Percentiles rank a stretch among this genome's conserved stretches.
These are phyloP conservation scores for Gentiana straminea DNA, from an alignment of 257 asterid species.

Conservation along the genomic window DNA sequence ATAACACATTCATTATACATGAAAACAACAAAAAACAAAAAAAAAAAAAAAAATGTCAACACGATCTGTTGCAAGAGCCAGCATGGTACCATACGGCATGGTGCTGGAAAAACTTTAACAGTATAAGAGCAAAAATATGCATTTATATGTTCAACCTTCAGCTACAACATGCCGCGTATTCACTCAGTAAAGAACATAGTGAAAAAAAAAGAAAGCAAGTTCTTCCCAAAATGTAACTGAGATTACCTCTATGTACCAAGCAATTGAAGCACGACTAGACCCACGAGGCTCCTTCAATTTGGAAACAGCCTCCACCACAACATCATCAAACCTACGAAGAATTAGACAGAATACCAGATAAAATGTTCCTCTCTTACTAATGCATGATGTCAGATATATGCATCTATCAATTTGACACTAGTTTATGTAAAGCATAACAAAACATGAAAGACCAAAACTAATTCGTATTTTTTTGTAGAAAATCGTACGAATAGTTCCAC, in stretches of 20 bases:
- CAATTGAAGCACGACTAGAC: constrained; percentile 55
- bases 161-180: too few relatives aligned
- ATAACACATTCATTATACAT: neutral
- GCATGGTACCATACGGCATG: neutral
- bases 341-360: constrained; percentile 9
- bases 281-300: constrained; percentile 94
- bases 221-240: neutral
- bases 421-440: too few relatives aligned
- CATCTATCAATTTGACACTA: neutral
- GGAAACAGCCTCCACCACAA: constrained; percentile 70
- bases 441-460: neutral
- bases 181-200: too few relatives aligned
- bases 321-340: constrained; percentile 57
- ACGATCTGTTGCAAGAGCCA: neutral
- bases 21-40: neutral
- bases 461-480: too few relatives aligned
- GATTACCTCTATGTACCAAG: constrained; percentile 67
- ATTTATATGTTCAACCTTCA: too few relatives aligned
- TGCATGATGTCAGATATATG: neutral
- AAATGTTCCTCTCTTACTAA: too few relatives aligned
- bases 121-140: too few relatives aligned
- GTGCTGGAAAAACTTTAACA: too few relatives aligned
- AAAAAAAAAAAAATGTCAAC: too few relatives aligned
- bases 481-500: too few relatives aligned
- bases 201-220: too few relatives aligned